These are phyloP conservation scores for Thymus quinquecostatus DNA, from an alignment of 257 asterid species.

Conservation along the genomic window DNA sequence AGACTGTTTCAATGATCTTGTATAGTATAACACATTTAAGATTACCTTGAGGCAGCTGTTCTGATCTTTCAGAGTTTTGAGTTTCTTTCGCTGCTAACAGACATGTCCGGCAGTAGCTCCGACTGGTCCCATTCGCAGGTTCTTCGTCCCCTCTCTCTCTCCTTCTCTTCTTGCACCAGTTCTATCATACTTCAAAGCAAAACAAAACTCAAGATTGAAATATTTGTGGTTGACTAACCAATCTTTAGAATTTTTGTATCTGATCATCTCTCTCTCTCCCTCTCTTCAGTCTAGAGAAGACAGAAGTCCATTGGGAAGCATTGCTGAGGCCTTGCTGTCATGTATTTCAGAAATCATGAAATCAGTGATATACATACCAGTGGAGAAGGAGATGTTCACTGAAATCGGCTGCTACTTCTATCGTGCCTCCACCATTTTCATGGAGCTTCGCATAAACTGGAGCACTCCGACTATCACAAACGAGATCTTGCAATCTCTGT, in stretches of 20 bases:
- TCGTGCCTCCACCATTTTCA: constrained; percentile 56
- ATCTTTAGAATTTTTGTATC: not conserved
- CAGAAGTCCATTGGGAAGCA: constrained; percentile 33
- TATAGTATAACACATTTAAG: not conserved
- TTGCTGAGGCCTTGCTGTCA: constrained; percentile 48
- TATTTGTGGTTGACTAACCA: no score
- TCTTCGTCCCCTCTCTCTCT: not conserved
- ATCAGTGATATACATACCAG: constrained; percentile 44
- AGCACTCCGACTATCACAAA: constrained; percentile 45
- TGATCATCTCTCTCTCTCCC: no score
- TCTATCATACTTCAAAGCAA: not conserved
- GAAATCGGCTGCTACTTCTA: constrained; percentile 69
- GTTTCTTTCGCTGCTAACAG: constrained; percentile 32
- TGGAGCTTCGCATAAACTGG: constrained; percentile 55
- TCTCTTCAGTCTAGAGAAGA: constrained; percentile 45
- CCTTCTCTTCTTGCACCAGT: constrained; percentile 1
- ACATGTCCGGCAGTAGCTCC: constrained; percentile 51
- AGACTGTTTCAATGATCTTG: constrained; percentile 44
- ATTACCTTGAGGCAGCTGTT: constrained; percentile 21
- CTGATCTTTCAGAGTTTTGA: constrained; percentile 12
- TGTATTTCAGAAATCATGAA: constrained; percentile 51
- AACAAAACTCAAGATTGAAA: not conserved
- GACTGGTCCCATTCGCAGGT: constrained; percentile 61
- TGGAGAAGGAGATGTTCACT: constrained; percentile 52
- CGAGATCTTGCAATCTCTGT: constrained; percentile 52